Percentiles rank a stretch among this genome's conserved stretches.
phyloP scores from a whole-genome alignment of 1,284 basidiomycete genomes.

The Ceraceosorus bombacis region DNA sequence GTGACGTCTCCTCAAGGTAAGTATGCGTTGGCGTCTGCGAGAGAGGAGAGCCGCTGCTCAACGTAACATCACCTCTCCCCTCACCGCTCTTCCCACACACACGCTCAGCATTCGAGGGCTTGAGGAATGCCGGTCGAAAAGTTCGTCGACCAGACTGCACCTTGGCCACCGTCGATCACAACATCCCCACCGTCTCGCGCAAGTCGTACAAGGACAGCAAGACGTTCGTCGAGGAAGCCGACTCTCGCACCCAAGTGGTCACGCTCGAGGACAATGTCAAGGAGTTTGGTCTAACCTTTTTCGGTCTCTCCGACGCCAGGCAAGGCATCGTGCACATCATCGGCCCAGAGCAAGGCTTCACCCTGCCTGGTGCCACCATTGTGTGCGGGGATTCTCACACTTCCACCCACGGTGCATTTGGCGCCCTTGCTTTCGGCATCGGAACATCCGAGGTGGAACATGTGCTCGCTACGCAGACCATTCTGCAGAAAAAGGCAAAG shows the following conservation, averaged over 20 bases:
- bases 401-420: constrained; percentile 47
- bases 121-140: constrained; percentile 34
- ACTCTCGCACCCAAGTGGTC: constrained; percentile 44
- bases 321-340: constrained; percentile 48
- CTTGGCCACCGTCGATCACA: constrained; percentile 47
- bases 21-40: neutral
- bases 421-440: constrained; percentile 46
- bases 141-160: constrained; percentile 46
- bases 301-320: constrained; percentile 42
- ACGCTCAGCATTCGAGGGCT: constrained; percentile 37
- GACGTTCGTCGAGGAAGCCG: constrained; percentile 41
- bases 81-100: neutral
- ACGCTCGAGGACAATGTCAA: constrained; percentile 46
- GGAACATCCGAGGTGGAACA: constrained; percentile 48
- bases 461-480: constrained; percentile 46
- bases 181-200: constrained; percentile 44
- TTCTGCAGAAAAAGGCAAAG: constrained; percentile 44
- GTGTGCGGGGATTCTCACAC: constrained; percentile 48
- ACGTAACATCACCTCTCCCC: neutral
- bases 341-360: constrained; percentile 47
- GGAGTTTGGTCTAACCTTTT: constrained; percentile 47
- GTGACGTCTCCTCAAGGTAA: constrained; percentile 41
- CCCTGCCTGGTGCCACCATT: constrained; percentile 43
- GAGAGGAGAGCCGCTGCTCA: too few species aligned
- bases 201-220: constrained; percentile 43